These are phyloP conservation scores for Candida manassasensis DNA, from an alignment of 805 yeast species.

Conservation along the genomic window DNA sequence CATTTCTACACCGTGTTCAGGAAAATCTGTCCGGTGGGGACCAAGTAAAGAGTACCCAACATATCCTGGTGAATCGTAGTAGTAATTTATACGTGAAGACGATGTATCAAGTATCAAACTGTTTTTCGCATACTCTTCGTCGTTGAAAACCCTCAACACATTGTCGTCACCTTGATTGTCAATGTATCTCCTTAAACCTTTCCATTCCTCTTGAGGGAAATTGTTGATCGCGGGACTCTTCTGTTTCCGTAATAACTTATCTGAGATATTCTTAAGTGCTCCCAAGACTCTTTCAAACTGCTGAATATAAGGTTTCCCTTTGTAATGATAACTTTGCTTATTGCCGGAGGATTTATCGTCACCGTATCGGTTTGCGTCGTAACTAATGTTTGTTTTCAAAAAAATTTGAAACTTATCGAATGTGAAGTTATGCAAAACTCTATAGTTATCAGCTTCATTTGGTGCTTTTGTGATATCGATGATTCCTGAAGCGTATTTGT, in stretches of 20 bases:
- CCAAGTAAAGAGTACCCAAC: too few relatives aligned
- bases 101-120: constrained; percentile 65
- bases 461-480: constrained; percentile 52
- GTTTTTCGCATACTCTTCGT: constrained; percentile 78
- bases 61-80: constrained; percentile 68
- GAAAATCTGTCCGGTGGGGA: constrained; percentile 10
- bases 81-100: constrained; percentile 49
- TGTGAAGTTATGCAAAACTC: constrained; percentile 40
- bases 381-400: constrained; percentile 69
- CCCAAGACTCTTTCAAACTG: constrained; percentile 16
- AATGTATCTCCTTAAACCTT: constrained; percentile 71
- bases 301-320: constrained; percentile 5
- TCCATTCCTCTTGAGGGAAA: constrained; percentile 47
- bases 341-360: not conserved
- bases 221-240: constrained; percentile 7
- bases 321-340: constrained; percentile 10
- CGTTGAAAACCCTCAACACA: constrained; percentile 28
- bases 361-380: constrained; percentile 24
- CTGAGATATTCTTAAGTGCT: constrained; percentile 6
- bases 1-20: constrained; percentile 53
- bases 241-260: constrained; percentile 6
- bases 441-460: constrained; percentile 50
- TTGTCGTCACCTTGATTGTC: constrained; percentile 25
- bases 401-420: constrained; percentile 53
- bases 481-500: constrained; percentile 47